These are phyloP conservation scores for Athelia psychrophila DNA, from an alignment of 1,284 basidiomycete species.

Conservation along the genomic window DNA sequence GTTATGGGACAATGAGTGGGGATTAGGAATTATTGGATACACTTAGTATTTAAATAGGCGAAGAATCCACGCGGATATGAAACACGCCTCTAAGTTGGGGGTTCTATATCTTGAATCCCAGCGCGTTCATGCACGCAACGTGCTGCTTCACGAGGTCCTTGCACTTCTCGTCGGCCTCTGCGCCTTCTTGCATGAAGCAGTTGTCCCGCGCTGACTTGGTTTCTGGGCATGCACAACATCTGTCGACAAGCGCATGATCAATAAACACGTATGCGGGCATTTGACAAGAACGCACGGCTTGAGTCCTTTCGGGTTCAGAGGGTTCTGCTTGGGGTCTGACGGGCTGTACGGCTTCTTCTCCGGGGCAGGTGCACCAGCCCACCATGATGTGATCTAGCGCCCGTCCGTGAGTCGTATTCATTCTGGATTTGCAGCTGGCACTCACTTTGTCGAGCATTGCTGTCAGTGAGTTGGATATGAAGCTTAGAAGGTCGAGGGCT, in stretches of 20 bases:
- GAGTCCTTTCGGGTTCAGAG: constrained; percentile 85
- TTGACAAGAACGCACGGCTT: constrained; percentile 73
- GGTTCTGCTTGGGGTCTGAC: constrained; percentile 72
- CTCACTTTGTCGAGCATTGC: no score
- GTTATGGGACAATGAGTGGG: neutral
- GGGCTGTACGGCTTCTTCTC: constrained; percentile 52
- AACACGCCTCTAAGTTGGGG: neutral
- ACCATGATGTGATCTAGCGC: constrained; percentile 38
- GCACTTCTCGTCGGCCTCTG: constrained; percentile 77
- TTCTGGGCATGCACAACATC: constrained; percentile 94
- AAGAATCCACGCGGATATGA: neutral
- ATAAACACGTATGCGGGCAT: neutral
- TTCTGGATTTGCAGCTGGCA: no score
- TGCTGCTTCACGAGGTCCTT: constrained; percentile 78
- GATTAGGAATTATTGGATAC: neutral
- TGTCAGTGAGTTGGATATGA: no score
- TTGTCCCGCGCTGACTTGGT: constrained; percentile 91
- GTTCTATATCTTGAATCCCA: constrained; percentile 81
- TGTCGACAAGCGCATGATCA: constrained; percentile 24
- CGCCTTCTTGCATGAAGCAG: constrained; percentile 83
- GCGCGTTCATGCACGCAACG: constrained; percentile 85
- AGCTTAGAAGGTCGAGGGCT: no score
- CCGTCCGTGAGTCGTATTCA: constrained; percentile 8
- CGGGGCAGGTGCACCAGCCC: constrained; percentile 31
- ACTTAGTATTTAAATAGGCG: neutral